These are phyloP conservation scores for Phytopythium litorale DNA, from an alignment of 352 stramenopile species.

Conservation along the genomic window DNA sequence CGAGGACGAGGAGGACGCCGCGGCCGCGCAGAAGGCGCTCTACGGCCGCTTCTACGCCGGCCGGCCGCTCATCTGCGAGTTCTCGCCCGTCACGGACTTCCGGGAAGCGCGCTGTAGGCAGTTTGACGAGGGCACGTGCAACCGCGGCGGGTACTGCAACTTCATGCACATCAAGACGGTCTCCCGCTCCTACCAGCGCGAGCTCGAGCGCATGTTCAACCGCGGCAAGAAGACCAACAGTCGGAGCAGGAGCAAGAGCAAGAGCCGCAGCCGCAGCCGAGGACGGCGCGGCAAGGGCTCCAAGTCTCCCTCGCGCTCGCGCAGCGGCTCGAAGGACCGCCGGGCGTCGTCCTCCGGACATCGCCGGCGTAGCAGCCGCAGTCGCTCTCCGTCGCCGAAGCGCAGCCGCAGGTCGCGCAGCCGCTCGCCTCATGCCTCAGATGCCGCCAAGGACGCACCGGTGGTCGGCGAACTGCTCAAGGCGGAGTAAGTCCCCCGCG, in stretches of 20 bases:
- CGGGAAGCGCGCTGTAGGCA: constrained; percentile 96
- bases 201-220: constrained; percentile 87
- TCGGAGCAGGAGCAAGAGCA: constrained; percentile 38
- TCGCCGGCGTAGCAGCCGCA: constrained; percentile 41
- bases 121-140: constrained; percentile 98
- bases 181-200: constrained; percentile 72
- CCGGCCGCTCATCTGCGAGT: constrained; percentile 95
- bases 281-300: constrained; percentile 34
- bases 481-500: not conserved
- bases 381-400: constrained; percentile 35
- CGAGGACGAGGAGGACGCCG: constrained; percentile 97
- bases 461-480: not conserved
- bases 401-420: constrained; percentile 55
- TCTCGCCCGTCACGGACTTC: constrained; percentile 99
- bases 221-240: constrained; percentile 50
- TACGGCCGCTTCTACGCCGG: constrained; percentile 98
- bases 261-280: constrained; percentile 40
- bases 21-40: constrained; percentile 94
- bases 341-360: constrained; percentile 22
- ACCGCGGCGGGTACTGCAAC: constrained; percentile 98
- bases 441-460: not conserved
- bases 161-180: constrained; percentile 99
- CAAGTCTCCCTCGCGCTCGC: constrained; percentile 37
- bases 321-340: constrained; percentile 36
- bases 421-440: constrained; percentile 21